phyloP scores from a whole-genome alignment of 495 filamentous ascomycete genomes.

The Neurospora tetraspora region DNA sequence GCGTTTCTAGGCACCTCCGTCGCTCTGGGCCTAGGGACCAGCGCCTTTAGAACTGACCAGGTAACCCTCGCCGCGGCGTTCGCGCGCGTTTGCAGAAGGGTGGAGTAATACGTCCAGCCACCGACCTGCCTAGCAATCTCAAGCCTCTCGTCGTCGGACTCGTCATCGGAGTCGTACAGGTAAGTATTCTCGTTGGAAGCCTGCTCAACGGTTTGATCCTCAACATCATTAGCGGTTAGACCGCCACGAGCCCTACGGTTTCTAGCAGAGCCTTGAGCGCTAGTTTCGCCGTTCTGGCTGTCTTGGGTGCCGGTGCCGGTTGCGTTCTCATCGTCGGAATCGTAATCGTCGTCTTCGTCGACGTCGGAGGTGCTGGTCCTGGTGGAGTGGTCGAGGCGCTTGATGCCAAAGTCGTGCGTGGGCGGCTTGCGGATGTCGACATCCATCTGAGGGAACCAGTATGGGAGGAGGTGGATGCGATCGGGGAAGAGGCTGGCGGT shows the following conservation, averaged over 20 bases:
- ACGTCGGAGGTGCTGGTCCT: slow-evolving; percentile 71
- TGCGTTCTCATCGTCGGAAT: slow-evolving; percentile 42
- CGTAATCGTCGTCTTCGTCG: slow-evolving; percentile 50
- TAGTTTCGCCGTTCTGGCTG: slow-evolving; percentile 25
- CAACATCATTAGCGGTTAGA: slow-evolving; percentile 31
- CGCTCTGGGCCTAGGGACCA: slow-evolving; percentile 51
- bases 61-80: slow-evolving; percentile 26
- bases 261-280: slow-evolving; percentile 23
- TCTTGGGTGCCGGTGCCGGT: not conserved
- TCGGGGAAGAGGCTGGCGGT: slow-evolving; percentile 76
- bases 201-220: slow-evolving; percentile 33
- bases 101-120: slow-evolving; percentile 56
- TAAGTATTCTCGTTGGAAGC: slow-evolving; percentile 58
- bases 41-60: slow-evolving; percentile 33
- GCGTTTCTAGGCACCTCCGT: slow-evolving; percentile 48
- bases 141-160: slow-evolving; percentile 56
- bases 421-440: slow-evolving; percentile 92
- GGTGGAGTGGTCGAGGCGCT: slow-evolving; percentile 61
- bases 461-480: slow-evolving; percentile 83
- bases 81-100: slow-evolving; percentile 32
- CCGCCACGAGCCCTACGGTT: slow-evolving; percentile 29
- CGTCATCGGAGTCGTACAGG: slow-evolving; percentile 90
- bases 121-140: slow-evolving; percentile 66
- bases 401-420: slow-evolving; percentile 79
- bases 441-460: slow-evolving; percentile 98